Conservation (phyloP, 2,329 filamentous ascomycete genomes). For the Curvularia lunata region DNA sequence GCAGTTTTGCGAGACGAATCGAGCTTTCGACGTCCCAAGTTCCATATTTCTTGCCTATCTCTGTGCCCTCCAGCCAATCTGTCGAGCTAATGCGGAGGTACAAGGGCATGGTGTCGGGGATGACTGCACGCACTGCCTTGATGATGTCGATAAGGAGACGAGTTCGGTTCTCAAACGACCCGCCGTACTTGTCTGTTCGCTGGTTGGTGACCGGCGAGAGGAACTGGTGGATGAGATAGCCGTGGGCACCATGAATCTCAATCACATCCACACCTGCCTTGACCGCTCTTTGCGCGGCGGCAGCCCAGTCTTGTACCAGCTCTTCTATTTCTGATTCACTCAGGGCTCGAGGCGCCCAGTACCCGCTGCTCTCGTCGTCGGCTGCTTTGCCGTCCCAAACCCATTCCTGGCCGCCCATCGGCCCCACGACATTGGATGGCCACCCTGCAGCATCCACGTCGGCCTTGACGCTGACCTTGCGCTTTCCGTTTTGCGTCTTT, state of each 20-base stretch:
- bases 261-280: constrained; percentile 48
- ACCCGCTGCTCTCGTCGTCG: constrained; percentile 42
- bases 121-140: constrained; percentile 42
- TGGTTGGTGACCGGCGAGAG: constrained; percentile 51
- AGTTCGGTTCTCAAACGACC: constrained; percentile 50
- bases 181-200: constrained; percentile 53
- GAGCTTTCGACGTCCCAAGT: constrained; percentile 53
- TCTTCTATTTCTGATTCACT: constrained; percentile 49
- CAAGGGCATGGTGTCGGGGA: constrained; percentile 45
- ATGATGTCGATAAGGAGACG: constrained; percentile 52
- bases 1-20: constrained; percentile 49
- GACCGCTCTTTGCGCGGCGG: constrained; percentile 46
- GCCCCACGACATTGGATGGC: constrained; percentile 45
- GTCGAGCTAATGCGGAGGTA: constrained; percentile 47
- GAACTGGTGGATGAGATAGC: constrained; percentile 54
- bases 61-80: constrained; percentile 48
- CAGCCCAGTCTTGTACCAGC: constrained; percentile 49
- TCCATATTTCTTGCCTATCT: constrained; percentile 37
- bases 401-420: constrained; percentile 49
- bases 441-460: constrained; percentile 42
- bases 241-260: constrained; percentile 54
- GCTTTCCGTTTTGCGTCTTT: constrained; percentile 27
- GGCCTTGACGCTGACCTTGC: constrained; percentile 39
- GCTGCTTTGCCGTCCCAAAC: constrained; percentile 48
- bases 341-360: constrained; percentile 48